Evolutionary conservation across 768 basidiomycete genomes (phyloP).

Genomic region (Termitomyces sp.): DNA sequence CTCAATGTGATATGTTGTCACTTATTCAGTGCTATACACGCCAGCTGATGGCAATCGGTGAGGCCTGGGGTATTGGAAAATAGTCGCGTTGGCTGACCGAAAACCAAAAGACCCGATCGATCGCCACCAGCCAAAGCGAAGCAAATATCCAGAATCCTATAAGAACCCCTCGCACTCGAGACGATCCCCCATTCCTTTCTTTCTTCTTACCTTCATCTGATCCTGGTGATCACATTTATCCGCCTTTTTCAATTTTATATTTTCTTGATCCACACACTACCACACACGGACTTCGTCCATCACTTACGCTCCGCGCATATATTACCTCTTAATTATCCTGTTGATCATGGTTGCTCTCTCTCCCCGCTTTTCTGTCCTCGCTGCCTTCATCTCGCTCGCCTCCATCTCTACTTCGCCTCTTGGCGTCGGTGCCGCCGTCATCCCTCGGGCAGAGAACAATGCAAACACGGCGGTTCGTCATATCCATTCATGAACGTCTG

Average conservation of each 20-base stretch:
- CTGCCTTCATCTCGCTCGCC: slow-evolving; percentile 42
- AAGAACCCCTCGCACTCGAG: slow-evolving; percentile 18
- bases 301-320: slow-evolving; percentile 7
- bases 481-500: neutral
- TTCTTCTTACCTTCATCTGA: slow-evolving; percentile 36
- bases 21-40: neutral
- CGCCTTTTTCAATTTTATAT: neutral
- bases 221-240: slow-evolving; percentile 50
- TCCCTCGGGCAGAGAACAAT: slow-evolving; percentile 18
- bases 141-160: slow-evolving; percentile 21
- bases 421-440: slow-evolving; percentile 35
- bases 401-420: slow-evolving; percentile 34
- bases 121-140: slow-evolving; percentile 16
- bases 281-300: slow-evolving; percentile 22
- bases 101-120: slow-evolving; percentile 14
- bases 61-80: neutral
- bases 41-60: neutral
- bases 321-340: slow-evolving; percentile 3
- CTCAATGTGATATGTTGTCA: too few relatives aligned
- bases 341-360: slow-evolving; percentile 47
- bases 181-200: slow-evolving; percentile 21
- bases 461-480: slow-evolving; percentile 8
- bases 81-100: slow-evolving; percentile 9
- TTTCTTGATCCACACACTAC: slow-evolving; percentile 18
- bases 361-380: slow-evolving; percentile 41